Evolutionary conservation across 108 stramenopile genomes (phyloP).

Genomic region (Cylindrotheca closterium): DNA sequence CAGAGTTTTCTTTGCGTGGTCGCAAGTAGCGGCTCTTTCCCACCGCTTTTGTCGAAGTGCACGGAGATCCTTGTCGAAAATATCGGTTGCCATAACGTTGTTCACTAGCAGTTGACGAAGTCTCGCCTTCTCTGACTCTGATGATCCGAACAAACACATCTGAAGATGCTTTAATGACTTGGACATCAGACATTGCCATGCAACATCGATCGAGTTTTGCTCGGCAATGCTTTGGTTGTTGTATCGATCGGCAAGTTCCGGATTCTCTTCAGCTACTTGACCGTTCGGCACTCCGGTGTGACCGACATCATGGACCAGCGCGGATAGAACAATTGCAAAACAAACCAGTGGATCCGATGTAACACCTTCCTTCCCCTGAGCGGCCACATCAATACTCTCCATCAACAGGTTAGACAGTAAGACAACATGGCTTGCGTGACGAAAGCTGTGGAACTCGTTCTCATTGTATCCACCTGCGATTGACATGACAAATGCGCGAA

Average conservation of each 20-base stretch:
- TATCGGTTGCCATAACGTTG: slow-evolving; percentile 56
- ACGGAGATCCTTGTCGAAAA: slow-evolving; percentile 28
- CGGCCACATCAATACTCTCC: neutral
- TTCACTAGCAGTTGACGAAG: slow-evolving; percentile 32
- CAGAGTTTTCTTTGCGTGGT: neutral
- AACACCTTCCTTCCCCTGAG: neutral
- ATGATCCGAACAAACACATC: neutral
- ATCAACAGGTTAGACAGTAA: neutral
- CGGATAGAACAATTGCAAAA: slow-evolving; percentile 55
- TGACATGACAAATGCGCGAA: slow-evolving; percentile 10
- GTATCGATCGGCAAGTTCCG: slow-evolving; percentile 40
- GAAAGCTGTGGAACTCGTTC: slow-evolving; percentile 16
- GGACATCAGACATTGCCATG: slow-evolving; percentile 34
- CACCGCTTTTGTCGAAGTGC: slow-evolving; percentile 19
- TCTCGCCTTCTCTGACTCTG: neutral
- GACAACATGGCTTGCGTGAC: slow-evolving; percentile 14
- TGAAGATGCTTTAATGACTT: slow-evolving; percentile 19
- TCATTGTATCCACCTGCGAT: slow-evolving; percentile 11
- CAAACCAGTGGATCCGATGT: slow-evolving; percentile 45
- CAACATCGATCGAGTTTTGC: slow-evolving; percentile 28
- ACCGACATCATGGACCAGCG: slow-evolving; percentile 60
- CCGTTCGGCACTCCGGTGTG: slow-evolving; percentile 37
- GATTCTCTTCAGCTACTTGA: slow-evolving; percentile 31
- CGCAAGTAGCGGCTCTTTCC: slow-evolving; percentile 24
- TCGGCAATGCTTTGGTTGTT: slow-evolving; percentile 30